Percentiles rank a stretch among this genome's conserved stretches.
Evolutionary conservation across 306 rosid species (phyloP).

Genomic region (Sechiopsis laciniata): DNA sequence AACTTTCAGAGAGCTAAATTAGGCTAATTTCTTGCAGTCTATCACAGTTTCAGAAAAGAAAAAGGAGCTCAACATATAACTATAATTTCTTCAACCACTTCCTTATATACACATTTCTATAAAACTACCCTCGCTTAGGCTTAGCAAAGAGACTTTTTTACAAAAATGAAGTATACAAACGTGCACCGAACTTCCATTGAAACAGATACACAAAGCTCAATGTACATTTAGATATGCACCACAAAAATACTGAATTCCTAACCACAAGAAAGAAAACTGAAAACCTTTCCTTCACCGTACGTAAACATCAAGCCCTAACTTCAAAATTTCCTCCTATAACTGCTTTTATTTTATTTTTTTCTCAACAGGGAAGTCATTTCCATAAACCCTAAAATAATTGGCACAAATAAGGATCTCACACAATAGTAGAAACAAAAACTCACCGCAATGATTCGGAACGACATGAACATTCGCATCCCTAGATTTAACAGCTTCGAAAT

Average conservation of each 20-base stretch:
- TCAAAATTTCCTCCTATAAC: too few relatives aligned
- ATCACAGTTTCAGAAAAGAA: neutral
- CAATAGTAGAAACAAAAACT: slow-evolving; percentile 24
- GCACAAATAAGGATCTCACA: slow-evolving; percentile 23
- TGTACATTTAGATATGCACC: neutral
- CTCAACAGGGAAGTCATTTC: slow-evolving; percentile 12
- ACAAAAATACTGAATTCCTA: neutral
- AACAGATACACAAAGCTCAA: neutral
- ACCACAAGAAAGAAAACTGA: slow-evolving; percentile 7
- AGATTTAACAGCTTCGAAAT: slow-evolving; percentile 56
- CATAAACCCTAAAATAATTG: neutral
- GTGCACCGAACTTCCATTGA: slow-evolving; percentile 1
- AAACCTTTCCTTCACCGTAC: neutral
- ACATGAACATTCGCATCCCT: slow-evolving; percentile 61
- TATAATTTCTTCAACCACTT: neutral
- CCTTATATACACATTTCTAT: neutral
- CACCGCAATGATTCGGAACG: slow-evolving; percentile 86
- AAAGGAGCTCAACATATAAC: neutral
- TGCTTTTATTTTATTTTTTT: too few relatives aligned
- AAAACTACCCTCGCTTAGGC: neutral
- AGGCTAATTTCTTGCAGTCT: neutral
- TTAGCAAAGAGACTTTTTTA: neutral
- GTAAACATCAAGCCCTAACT: slow-evolving; percentile 2
- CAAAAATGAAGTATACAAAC: neutral
- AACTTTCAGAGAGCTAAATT: neutral